Percentiles rank a stretch among this genome's conserved stretches.
These are phyloP conservation scores for Oleoguttula mirabilis DNA, from an alignment of 495 filamentous ascomycete species.

Conservation along the genomic window DNA sequence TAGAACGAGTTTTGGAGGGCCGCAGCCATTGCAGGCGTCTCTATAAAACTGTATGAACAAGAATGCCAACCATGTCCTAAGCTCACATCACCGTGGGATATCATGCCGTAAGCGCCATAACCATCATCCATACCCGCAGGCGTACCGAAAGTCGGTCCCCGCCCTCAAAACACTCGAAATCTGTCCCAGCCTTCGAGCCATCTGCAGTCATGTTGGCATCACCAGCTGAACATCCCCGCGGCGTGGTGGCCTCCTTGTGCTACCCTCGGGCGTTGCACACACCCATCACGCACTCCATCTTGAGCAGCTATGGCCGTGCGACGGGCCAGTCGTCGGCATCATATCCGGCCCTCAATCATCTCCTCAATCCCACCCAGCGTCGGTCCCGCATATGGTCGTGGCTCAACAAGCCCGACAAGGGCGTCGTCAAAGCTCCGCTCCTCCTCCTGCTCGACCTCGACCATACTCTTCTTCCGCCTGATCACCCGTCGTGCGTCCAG, in stretches of 20 bases:
- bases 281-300: not conserved
- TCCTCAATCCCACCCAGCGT: constrained; percentile 28
- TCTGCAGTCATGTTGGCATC: not conserved
- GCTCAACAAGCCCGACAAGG: constrained; percentile 28
- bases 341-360: constrained; percentile 26
- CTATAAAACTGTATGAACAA: no score
- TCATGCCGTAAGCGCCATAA: no score
- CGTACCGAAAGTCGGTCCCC: no score
- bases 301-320: not conserved
- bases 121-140: no score
- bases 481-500: constrained; percentile 17
- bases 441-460: constrained; percentile 30
- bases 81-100: no score
- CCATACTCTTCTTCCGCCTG: constrained; percentile 24
- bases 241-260: not conserved
- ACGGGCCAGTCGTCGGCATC: not conserved
- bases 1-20: no score
- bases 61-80: no score
- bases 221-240: not conserved
- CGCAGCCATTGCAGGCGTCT: no score
- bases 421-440: constrained; percentile 21
- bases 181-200: not conserved
- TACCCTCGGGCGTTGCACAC: not conserved
- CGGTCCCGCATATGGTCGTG: constrained; percentile 19
- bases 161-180: no score